A percentile compares a stretch with the other conserved stretches of the same genome.
Evolutionary conservation across 148 eudicot genomes (phyloP).

Genomic region (Gaultheria prostrata): DNA sequence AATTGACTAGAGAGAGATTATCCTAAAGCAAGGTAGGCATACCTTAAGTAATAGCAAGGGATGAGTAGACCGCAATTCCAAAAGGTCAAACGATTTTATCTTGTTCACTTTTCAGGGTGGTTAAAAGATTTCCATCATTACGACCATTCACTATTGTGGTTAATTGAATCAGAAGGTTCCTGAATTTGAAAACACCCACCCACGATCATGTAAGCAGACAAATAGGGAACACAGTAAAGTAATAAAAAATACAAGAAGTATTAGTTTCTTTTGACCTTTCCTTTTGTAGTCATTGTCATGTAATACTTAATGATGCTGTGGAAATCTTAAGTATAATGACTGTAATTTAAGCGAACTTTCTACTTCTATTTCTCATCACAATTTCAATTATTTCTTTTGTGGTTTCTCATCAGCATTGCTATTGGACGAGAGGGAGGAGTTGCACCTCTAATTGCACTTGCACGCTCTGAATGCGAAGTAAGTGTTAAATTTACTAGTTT

Average conservation of each 20-base stretch:
- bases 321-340: not conserved
- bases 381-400: slow-evolving; percentile 14
- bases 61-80: not conserved
- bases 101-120: not conserved
- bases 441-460: slow-evolving; percentile 81
- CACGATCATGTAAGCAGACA: not conserved
- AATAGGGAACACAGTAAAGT: not conserved
- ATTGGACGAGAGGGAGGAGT: slow-evolving; percentile 97
- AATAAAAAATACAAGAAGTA: not conserved
- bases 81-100: slow-evolving; percentile 1
- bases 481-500: slow-evolving; percentile 27
- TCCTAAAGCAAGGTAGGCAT: not conserved
- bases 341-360: not conserved
- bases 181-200: slow-evolving; percentile 5
- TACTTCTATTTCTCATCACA: slow-evolving; percentile 5
- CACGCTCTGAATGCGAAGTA: slow-evolving; percentile 77
- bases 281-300: slow-evolving; percentile 6
- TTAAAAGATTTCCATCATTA: not conserved
- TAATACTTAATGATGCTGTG: not conserved
- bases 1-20: not conserved
- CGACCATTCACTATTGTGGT: not conserved
- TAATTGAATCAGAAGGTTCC: slow-evolving; percentile 1
- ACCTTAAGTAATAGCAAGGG: not conserved
- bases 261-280: slow-evolving; percentile 6
- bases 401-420: slow-evolving; percentile 63